Evolutionary conservation across 2,329 filamentous ascomycete genomes (phyloP).

Genomic region (Ophiostoma himal-ulmi): DNA sequence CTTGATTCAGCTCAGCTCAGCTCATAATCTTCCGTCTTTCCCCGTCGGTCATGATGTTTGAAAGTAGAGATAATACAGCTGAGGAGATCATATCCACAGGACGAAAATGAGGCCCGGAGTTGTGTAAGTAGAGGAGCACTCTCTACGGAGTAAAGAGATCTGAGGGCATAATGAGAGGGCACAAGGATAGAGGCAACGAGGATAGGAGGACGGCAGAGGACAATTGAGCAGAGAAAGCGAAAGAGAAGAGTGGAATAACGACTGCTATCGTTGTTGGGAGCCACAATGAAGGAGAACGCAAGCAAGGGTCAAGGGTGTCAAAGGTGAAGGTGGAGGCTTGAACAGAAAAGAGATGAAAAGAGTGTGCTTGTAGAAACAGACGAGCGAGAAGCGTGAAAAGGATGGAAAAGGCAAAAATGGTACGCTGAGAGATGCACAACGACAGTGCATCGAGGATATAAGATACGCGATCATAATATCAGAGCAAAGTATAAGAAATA

Average conservation of each 20-base stretch:
- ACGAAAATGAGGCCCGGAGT: not conserved
- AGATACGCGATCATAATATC: not conserved
- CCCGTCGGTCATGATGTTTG: not conserved
- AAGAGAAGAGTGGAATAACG: not conserved
- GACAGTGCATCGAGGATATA: not conserved
- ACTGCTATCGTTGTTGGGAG: not conserved
- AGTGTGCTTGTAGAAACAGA: not conserved
- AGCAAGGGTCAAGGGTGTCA: slow-evolving; percentile 1
- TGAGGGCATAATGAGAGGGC: not conserved
- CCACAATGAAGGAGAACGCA: not conserved
- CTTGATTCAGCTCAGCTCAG: not conserved
- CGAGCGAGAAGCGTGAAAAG: not conserved
- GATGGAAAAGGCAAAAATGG: not conserved
- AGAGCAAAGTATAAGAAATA: not conserved
- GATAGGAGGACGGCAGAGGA: not conserved
- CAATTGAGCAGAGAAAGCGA: not conserved
- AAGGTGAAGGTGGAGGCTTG: slow-evolving; percentile 6
- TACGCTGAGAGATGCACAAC: not conserved
- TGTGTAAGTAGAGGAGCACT: too few relatives aligned
- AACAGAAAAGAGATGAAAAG: not conserved
- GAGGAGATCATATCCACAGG: not conserved
- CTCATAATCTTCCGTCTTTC: not conserved
- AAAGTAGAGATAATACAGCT: not conserved
- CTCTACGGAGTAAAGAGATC: not conserved
- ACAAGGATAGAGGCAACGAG: not conserved